Evolutionary conservation across 441 rosid genomes (phyloP).

Genomic region (Populus trichocarpa): DNA sequence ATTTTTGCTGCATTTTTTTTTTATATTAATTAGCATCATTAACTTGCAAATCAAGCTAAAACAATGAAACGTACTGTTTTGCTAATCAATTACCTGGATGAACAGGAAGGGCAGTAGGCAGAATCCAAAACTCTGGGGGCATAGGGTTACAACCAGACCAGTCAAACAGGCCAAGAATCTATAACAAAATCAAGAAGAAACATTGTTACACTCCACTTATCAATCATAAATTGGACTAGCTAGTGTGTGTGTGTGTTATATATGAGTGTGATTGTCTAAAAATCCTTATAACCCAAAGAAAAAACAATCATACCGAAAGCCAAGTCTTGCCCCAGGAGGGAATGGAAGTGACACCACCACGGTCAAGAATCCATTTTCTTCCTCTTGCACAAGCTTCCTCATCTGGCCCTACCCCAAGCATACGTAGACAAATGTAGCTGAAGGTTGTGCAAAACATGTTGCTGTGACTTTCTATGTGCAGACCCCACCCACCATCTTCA

Average conservation of each 20-base stretch:
- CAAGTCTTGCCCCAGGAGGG: constrained; percentile 50
- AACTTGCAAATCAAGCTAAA: not conserved
- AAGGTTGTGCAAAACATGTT: constrained; percentile 50
- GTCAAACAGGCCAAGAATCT: constrained; percentile 60
- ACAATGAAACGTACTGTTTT: not conserved
- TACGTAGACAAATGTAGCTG: constrained; percentile 35
- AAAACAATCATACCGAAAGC: constrained; percentile 23
- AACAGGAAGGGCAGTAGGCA: constrained; percentile 46
- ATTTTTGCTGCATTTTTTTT: constrained; percentile 45
- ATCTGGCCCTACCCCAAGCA: constrained; percentile 13
- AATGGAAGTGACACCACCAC: constrained; percentile 32
- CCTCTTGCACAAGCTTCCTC: constrained; percentile 13
- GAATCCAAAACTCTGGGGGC: constrained; percentile 61
- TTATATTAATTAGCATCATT: not conserved
- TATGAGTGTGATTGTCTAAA: not conserved
- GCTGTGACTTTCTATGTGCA: constrained; percentile 52
- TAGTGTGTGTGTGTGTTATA: no score
- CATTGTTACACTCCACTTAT: not conserved
- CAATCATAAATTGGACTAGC: not conserved
- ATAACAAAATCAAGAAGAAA: not conserved
- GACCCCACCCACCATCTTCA: constrained; percentile 57
- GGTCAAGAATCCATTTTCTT: constrained; percentile 37
- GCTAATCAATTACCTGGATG: constrained; percentile 35
- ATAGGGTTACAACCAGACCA: constrained; percentile 64
- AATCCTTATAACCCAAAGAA: not conserved